A percentile compares a stretch with the other conserved stretches of the same genome.
phyloP scores from a whole-genome alignment of 2,329 filamentous ascomycete species.

The Cladosporium colombiae region DNA sequence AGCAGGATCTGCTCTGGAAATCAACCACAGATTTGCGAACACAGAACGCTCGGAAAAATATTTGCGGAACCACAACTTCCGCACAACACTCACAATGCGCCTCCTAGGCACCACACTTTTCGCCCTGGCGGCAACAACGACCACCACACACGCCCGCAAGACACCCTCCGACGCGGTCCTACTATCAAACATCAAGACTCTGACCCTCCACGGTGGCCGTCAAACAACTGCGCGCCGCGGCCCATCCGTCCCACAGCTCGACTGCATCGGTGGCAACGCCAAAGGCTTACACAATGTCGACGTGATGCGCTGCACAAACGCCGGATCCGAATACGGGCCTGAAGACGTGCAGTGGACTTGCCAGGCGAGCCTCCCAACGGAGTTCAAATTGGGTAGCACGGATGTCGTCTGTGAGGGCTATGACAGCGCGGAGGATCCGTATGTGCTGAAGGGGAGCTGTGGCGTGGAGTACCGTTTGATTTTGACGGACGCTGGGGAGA shows the following conservation, averaged over 20 bases:
- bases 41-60: background rate
- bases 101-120: conserved; percentile 19
- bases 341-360: conserved; percentile 94
- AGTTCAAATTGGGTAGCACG: conserved; percentile 76
- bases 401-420: conserved; percentile 95
- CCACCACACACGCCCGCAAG: conserved; percentile 24
- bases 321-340: conserved; percentile 73
- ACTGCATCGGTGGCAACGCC: conserved; percentile 67
- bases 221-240: conserved; percentile 76
- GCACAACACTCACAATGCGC: background rate
- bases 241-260: conserved; percentile 69
- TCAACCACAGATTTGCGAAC: background rate
- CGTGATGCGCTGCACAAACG: conserved; percentile 85
- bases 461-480: conserved; percentile 84
- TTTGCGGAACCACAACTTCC: background rate
- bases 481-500: conserved; percentile 74
- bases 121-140: conserved; percentile 20
- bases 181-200: conserved; percentile 68
- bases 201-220: conserved; percentile 71
- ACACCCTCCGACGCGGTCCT: conserved; percentile 54
- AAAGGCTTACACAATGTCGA: conserved; percentile 70
- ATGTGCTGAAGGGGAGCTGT: conserved; percentile 88
- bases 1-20: background rate
- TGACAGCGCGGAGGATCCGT: conserved; percentile 70
- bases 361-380: conserved; percentile 61